Evolutionary conservation across 2,329 filamentous ascomycete genomes (phyloP).

Genomic region (Emmonsiellopsis sp.): DNA sequence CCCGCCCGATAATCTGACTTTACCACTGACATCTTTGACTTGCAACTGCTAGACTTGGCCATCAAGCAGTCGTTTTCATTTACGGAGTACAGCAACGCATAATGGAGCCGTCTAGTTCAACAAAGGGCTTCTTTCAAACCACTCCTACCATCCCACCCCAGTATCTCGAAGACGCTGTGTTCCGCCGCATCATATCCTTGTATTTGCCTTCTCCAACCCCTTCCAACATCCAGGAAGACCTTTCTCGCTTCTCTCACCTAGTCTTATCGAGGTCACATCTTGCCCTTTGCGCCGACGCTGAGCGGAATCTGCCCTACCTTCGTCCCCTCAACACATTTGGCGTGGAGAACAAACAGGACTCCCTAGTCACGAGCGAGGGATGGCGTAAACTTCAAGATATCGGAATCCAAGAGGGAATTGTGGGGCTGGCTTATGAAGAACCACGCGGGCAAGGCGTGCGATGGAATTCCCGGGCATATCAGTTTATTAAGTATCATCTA

Average conservation of each 20-base stretch:
- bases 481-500: slow-evolving; percentile 16
- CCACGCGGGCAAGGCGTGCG: not conserved
- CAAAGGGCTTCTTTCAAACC: slow-evolving; percentile 18
- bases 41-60: not conserved
- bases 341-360: slow-evolving; percentile 17
- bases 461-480: slow-evolving; percentile 18
- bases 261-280: slow-evolving; percentile 15
- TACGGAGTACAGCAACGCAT: no score
- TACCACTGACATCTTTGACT: not conserved
- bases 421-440: slow-evolving; percentile 16
- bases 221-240: slow-evolving; percentile 12
- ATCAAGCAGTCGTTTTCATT: no score
- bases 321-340: slow-evolving; percentile 18
- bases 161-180: slow-evolving; percentile 14
- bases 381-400: slow-evolving; percentile 18
- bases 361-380: slow-evolving; percentile 19
- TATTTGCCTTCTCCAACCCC: slow-evolving; percentile 16
- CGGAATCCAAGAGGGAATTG: slow-evolving; percentile 18
- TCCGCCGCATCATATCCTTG: slow-evolving; percentile 15
- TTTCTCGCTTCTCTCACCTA: slow-evolving; percentile 14
- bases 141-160: slow-evolving; percentile 13
- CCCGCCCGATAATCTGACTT: no score
- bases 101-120: slow-evolving; percentile 19
- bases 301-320: slow-evolving; percentile 15
- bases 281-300: slow-evolving; percentile 14